Evolutionary conservation across 1,284 basidiomycete genomes (phyloP), one percentile per base, ranked within the genome.

Genomic region (Inonotus obliquus): DNA sequence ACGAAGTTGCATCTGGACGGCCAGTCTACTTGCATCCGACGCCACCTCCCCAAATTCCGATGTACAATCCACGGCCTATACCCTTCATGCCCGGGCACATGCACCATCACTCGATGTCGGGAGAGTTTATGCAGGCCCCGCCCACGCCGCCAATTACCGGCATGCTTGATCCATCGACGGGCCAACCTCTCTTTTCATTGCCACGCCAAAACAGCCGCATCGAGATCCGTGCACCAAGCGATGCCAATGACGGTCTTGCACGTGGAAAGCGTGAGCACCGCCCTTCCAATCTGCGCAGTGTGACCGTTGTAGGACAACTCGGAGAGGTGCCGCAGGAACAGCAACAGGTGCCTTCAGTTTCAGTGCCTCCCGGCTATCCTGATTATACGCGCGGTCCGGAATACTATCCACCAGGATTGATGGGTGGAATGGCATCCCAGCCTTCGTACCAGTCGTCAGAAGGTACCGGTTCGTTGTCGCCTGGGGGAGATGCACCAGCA

Each of bases 1-100:
- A 87, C 71, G 89, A 92, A 71, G 70, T 92, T 60, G 83, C 87
- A 10, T 91, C 88, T 5, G 90, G 91, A 29, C 87, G 87, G 44
- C 83, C 87, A 6, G 85, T 92, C 37, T 87, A 86, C 67, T 77
- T 91, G 17, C 85, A 82, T 65, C 75, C 81, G 39, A 77, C 81
- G 7, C 80, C 83, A 23, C 79, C 80, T 7, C 60, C 60, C 9
- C 75, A 79, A 17, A 80, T 60, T 10, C 62, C 66, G 2, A 53
- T 89, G 74, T 89, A 84, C 69, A 83, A 82, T 51, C 85, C 86
- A 55, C 85, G 81, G 19, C 84, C 86, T 21, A 68, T 83, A 21
- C 72, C 76, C 13, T 84, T 83, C 67, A 76, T 81, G 17, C 81
- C 79, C 39, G 74, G 76, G 13, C 86, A 87, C 68, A 78, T 86